Conservation (phyloP, 805 yeast genomes). For the Candida yuanshanica region DNA sequence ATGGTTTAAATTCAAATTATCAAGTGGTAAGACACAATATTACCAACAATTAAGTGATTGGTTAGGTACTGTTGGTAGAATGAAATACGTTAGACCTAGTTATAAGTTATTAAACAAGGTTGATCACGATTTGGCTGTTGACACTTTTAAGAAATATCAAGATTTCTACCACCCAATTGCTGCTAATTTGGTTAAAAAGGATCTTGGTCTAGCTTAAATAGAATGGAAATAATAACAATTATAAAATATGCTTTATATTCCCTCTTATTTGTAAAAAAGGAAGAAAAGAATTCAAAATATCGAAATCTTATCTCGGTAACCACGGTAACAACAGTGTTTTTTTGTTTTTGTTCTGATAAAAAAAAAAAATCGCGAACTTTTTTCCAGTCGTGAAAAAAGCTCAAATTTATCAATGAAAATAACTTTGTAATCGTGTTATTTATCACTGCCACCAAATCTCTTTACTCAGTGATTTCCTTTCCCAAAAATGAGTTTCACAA, state of each 20-base stretch:
- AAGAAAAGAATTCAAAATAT: no score
- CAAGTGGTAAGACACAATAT: constrained; percentile 40
- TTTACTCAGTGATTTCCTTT: constrained; percentile 18
- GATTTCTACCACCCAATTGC: constrained; percentile 80
- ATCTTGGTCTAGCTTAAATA: constrained; percentile 40
- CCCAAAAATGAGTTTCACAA: constrained; percentile 29
- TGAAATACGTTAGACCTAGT: constrained; percentile 92
- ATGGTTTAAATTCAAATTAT: constrained; percentile 64
- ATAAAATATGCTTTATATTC: no score
- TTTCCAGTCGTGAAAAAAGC: no score
- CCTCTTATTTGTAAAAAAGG: no score
- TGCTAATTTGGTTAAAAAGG: constrained; percentile 75
- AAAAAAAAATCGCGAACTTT: neutral
- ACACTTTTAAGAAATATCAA: constrained; percentile 56
- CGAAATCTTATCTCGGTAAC: neutral
- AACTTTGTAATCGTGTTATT: constrained; percentile 31
- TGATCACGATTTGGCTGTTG: constrained; percentile 58
- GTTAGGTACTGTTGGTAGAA: constrained; percentile 89
- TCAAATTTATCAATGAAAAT: constrained; percentile 10
- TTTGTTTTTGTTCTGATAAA: neutral
- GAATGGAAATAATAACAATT: neutral
- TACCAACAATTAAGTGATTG: constrained; percentile 63
- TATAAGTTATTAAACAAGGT: constrained; percentile 60
- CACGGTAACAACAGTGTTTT: neutral
- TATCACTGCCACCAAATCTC: neutral